A percentile compares a stretch with the other conserved stretches of the same genome.
Conservation (phyloP, 2,329 filamentous ascomycete species). For the Talaromyces sp. region DNA sequence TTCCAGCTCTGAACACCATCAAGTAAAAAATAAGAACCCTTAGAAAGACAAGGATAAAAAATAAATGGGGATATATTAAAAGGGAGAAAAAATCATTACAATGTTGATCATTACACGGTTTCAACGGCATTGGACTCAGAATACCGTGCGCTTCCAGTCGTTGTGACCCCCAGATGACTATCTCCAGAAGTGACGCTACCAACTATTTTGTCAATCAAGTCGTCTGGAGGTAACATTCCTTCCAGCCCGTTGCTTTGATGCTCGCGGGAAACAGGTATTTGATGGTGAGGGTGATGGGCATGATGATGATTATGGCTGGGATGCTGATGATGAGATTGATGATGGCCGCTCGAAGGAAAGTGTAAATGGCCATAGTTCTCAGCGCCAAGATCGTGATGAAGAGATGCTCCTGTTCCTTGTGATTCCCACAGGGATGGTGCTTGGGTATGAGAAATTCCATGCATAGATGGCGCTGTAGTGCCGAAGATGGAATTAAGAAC, state of each 20-base stretch:
- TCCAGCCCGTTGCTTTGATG: conserved; percentile 33
- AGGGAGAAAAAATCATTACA: conserved; percentile 12
- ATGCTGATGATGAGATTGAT: conserved; percentile 9
- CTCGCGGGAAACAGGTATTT: conserved; percentile 32
- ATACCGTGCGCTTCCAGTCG: conserved; percentile 33
- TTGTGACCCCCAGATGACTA: conserved; percentile 33
- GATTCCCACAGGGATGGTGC: conserved; percentile 29
- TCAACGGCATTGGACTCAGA: conserved; percentile 31
- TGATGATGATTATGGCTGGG: conserved; percentile 8
- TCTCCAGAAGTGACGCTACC: conserved; percentile 31
- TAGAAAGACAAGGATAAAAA: neutral
- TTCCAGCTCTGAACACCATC: neutral
- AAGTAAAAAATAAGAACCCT: neutral
- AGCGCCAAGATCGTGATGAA: conserved; percentile 31
- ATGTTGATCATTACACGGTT: conserved; percentile 26
- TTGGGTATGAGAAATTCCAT: conserved; percentile 32
- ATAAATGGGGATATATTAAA: neutral
- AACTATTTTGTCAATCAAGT: conserved; percentile 38
- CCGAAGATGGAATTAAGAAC: conserved; percentile 34
- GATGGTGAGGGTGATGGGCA: conserved; percentile 22
- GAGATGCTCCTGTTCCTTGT: conserved; percentile 24
- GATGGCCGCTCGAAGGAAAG: conserved; percentile 30
- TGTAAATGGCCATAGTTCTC: conserved; percentile 33
- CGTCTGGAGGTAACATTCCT: conserved; percentile 32
- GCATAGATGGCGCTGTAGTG: conserved; percentile 31